These are phyloP conservation scores for Marasmius sp. DNA, from an alignment of 1,284 basidiomycete genomes.

Conservation along the genomic window DNA sequence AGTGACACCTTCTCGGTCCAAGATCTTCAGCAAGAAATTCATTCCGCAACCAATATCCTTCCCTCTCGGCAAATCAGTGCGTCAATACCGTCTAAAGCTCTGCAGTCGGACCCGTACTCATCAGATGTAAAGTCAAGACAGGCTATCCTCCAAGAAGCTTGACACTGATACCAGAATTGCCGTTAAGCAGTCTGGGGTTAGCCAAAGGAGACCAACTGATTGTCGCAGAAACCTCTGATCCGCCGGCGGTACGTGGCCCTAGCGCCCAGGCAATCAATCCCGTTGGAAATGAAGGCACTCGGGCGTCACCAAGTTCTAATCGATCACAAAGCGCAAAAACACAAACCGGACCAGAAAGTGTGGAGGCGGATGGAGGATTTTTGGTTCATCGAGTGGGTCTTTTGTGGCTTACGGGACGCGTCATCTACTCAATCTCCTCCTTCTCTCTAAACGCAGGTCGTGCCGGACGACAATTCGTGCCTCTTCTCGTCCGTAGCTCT, in stretches of 20 bases:
- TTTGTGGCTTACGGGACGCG: background rate
- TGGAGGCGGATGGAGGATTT: conserved; percentile 59
- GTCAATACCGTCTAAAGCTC: conserved; percentile 27
- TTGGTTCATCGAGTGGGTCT: conserved; percentile 67
- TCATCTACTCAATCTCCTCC: background rate
- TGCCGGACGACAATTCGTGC: conserved; percentile 93
- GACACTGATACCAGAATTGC: conserved; percentile 68
- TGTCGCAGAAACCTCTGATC: conserved; percentile 36
- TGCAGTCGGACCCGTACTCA: conserved; percentile 7
- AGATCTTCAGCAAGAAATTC: conserved; percentile 74
- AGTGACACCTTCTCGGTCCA: conserved; percentile 61
- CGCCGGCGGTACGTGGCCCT: conserved; percentile 11
- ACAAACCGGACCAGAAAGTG: conserved; percentile 52
- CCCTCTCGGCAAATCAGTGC: conserved; percentile 77
- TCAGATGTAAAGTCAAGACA: conserved; percentile 63
- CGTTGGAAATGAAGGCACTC: conserved; percentile 2
- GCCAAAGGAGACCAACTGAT: conserved; percentile 82
- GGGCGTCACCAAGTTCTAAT: conserved; percentile 6
- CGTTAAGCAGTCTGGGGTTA: conserved; percentile 75
- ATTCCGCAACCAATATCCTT: conserved; percentile 63
- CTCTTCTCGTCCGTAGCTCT: conserved; percentile 85
- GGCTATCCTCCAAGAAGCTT: conserved; percentile 82
- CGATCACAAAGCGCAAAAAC: conserved; percentile 6
- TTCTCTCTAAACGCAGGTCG: conserved; percentile 47
- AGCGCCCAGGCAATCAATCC: conserved; percentile 6